Evolutionary conservation across 768 basidiomycete species (phyloP).

Genomic region (Lactifluus hygrophoroides): DNA sequence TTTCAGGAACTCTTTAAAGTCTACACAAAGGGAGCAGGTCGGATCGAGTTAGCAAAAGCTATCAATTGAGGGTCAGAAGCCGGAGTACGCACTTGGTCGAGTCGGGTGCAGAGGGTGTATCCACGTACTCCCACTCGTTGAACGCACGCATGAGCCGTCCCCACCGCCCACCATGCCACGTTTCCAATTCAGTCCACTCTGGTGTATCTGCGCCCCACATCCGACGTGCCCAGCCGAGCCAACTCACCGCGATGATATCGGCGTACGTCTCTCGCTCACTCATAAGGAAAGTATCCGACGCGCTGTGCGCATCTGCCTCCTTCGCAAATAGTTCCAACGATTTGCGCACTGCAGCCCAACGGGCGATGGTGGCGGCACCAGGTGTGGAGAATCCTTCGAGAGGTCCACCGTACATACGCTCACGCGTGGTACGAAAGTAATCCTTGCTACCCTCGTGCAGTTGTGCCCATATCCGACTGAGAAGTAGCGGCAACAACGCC

Average conservation of each 20-base stretch:
- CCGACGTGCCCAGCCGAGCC: slow-evolving; percentile 28
- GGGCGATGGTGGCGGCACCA: slow-evolving; percentile 24
- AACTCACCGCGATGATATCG: slow-evolving; percentile 33
- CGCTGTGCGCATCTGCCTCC: slow-evolving; percentile 12
- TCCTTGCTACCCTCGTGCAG: slow-evolving; percentile 30
- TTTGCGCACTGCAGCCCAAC: slow-evolving; percentile 33
- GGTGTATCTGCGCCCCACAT: slow-evolving; percentile 32
- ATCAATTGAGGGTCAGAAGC: not conserved
- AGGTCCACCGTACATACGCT: slow-evolving; percentile 27
- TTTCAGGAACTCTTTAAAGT: not conserved
- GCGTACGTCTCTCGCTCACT: slow-evolving; percentile 33
- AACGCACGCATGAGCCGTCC: slow-evolving; percentile 11
- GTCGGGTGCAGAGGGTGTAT: not conserved
- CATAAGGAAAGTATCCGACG: slow-evolving; percentile 24
- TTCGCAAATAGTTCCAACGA: slow-evolving; percentile 25
- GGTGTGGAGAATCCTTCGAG: slow-evolving; percentile 32
- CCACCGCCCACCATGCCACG: slow-evolving; percentile 33
- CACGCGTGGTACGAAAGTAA: slow-evolving; percentile 35
- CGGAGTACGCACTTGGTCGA: not conserved
- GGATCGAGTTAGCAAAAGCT: not conserved
- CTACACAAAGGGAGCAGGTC: not conserved
- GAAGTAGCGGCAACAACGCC: slow-evolving; percentile 2
- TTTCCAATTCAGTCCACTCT: slow-evolving; percentile 35
- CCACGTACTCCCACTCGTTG: slow-evolving; percentile 8
- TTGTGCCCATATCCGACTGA: slow-evolving; percentile 14